phyloP scores from a whole-genome alignment of 331 rosid species.

The Arachis monticola region DNA sequence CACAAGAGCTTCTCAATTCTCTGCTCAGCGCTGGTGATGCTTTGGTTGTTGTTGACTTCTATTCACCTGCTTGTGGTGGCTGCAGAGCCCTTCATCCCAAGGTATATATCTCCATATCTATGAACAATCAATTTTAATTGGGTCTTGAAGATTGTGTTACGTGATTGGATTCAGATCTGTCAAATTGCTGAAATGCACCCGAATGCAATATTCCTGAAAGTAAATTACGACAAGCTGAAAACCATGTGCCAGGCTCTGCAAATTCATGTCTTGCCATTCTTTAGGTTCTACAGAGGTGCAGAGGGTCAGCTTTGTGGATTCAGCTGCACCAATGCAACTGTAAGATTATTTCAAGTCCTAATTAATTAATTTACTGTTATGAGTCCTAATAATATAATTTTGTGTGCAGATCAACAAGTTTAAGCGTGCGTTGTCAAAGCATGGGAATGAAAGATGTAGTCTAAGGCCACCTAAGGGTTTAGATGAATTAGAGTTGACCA shows the following conservation, averaged over 20 bases:
- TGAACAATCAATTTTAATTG: not conserved
- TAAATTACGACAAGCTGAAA: constrained; percentile 73
- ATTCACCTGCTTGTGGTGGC: constrained; percentile 92
- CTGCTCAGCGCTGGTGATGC: constrained; percentile 75
- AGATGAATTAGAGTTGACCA: constrained; percentile 64
- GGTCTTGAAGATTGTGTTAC: not conserved
- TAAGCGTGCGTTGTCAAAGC: constrained; percentile 71
- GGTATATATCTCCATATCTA: constrained; percentile 37
- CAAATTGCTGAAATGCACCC: constrained; percentile 77
- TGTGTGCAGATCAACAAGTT: constrained; percentile 74
- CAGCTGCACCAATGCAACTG: constrained; percentile 89
- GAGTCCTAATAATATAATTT: no score
- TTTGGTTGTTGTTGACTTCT: constrained; percentile 73
- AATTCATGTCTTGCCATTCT: constrained; percentile 83
- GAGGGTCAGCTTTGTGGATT: constrained; percentile 81
- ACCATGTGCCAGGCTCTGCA: constrained; percentile 68
- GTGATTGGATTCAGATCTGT: constrained; percentile 62
- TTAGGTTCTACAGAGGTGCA: constrained; percentile 77
- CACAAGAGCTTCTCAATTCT: constrained; percentile 63
- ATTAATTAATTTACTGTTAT: not conserved
- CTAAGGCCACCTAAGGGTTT: constrained; percentile 77
- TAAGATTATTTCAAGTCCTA: constrained; percentile 39
- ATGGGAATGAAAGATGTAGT: constrained; percentile 64
- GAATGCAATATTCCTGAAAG: constrained; percentile 62
- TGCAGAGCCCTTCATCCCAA: constrained; percentile 87